Evolutionary conservation across 2,329 filamentous ascomycete species (phyloP).

Genomic region (Grosmannia clavigera): DNA sequence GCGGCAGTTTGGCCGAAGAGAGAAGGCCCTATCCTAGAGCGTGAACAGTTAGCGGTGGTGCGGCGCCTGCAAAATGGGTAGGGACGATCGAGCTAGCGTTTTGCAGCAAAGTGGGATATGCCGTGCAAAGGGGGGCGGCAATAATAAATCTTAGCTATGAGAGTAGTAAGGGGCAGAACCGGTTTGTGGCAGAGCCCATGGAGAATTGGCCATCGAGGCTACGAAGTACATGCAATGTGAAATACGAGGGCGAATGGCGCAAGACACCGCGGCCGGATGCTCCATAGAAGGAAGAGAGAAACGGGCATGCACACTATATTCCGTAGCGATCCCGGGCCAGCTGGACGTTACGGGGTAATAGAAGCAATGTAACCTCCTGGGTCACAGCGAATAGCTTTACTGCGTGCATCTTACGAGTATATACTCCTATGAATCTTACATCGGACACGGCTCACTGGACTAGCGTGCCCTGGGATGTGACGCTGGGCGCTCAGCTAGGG

Average conservation of each 20-base stretch:
- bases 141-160: background rate
- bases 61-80: slow-evolving; percentile 2
- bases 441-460: background rate
- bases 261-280: background rate
- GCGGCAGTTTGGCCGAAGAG: background rate
- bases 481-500: background rate
- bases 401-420: background rate
- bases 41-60: background rate
- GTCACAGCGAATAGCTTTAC: background rate
- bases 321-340: background rate
- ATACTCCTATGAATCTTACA: background rate
- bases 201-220: background rate
- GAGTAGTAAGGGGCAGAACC: background rate
- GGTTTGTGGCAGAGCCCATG: background rate
- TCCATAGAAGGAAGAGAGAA: background rate
- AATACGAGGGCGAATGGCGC: background rate
- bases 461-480: background rate
- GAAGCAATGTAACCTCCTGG: background rate
- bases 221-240: no score
- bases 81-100: slow-evolving; percentile 8
- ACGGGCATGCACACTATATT: background rate
- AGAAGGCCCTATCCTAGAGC: background rate
- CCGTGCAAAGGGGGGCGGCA: background rate
- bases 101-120: background rate
- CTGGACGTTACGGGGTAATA: background rate